Percentiles rank a stretch among this genome's conserved stretches.
Evolutionary conservation across 2,329 filamentous ascomycete species (phyloP).

Genomic region (Colletotrichum tofieldiae): DNA sequence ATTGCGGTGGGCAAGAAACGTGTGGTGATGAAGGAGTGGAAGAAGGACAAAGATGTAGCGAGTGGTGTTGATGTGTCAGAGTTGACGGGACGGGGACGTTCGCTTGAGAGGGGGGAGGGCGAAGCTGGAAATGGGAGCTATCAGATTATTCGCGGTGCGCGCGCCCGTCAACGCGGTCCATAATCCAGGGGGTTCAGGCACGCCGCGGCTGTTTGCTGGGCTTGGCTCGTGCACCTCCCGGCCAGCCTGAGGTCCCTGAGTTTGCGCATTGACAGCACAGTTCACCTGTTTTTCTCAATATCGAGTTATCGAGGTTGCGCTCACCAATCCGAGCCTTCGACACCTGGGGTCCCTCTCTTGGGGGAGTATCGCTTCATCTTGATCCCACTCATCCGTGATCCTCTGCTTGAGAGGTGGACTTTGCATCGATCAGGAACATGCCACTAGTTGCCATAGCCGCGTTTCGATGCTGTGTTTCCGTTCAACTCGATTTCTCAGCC

Average conservation of each 20-base stretch:
- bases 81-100: slow-evolving; percentile 13
- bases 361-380: not conserved
- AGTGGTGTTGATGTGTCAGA: slow-evolving; percentile 26
- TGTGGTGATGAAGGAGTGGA: slow-evolving; percentile 16
- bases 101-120: not conserved
- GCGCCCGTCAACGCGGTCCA: slow-evolving; percentile 20
- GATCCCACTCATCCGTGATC: not conserved
- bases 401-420: not conserved
- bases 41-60: slow-evolving; percentile 12
- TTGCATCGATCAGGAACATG: too few species aligned
- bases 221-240: not conserved
- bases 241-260: not conserved
- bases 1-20: slow-evolving; percentile 20
- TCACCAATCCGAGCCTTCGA: not conserved
- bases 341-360: not conserved
- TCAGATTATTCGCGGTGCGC: slow-evolving; percentile 15
- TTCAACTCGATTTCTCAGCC: not conserved
- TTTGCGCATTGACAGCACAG: not conserved
- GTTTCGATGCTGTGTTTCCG: not conserved
- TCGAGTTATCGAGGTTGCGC: not conserved
- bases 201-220: not conserved
- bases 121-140: slow-evolving; percentile 5
- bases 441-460: not conserved
- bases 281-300: not conserved
- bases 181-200: not conserved